phyloP scores from a whole-genome alignment of 139 green algal species.

The Dunaliella primolecta region DNA sequence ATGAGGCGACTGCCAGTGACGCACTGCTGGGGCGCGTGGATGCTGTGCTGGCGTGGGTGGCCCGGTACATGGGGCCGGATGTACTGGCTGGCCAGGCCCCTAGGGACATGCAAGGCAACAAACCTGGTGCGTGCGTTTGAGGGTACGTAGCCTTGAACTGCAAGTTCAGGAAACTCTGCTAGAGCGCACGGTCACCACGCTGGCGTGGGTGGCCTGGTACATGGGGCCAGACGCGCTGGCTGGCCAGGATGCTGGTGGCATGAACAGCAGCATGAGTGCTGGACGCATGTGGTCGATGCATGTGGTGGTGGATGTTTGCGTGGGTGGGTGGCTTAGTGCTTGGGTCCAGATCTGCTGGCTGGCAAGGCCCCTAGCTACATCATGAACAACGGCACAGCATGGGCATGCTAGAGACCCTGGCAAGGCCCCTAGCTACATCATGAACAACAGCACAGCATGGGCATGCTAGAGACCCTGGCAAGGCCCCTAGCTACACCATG shows the following conservation, averaged over 20 bases:
- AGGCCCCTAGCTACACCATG: too few species aligned
- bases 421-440: too few species aligned
- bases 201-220: conserved; percentile 25
- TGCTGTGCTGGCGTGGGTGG: conserved; percentile 23
- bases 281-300: too few species aligned
- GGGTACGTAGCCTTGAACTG: too few species aligned
- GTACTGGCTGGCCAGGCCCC: not conserved
- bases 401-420: too few species aligned
- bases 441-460: too few species aligned
- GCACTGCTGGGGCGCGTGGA: conserved; percentile 26
- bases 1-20: conserved; percentile 36
- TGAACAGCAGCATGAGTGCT: not conserved
- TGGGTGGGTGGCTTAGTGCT: conserved; percentile 22
- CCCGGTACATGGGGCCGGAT: conserved; percentile 23
- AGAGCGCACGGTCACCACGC: conserved; percentile 22
- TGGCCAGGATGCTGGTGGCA: not conserved
- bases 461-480: too few species aligned
- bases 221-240: conserved; percentile 9
- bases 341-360: conserved; percentile 9
- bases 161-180: conserved; percentile 18
- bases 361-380: too few species aligned
- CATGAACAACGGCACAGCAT: too few species aligned
- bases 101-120: not conserved
- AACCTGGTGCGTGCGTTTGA: not conserved
- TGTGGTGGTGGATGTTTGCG: too few species aligned